These are phyloP conservation scores for Lipomyces kockii DNA, from an alignment of 805 yeast genomes.

Conservation along the genomic window DNA sequence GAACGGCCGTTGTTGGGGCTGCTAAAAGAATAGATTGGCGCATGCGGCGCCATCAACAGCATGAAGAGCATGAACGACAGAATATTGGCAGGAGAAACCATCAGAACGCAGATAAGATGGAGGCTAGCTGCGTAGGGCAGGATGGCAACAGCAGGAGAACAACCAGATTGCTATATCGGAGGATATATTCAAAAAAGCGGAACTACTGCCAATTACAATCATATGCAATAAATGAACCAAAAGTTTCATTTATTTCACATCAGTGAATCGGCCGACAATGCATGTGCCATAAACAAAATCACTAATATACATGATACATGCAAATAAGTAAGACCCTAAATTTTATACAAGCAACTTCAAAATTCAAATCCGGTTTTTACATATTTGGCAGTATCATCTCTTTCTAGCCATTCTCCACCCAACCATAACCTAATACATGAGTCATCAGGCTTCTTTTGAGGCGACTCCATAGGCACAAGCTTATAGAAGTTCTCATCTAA, in stretches of 20 bases:
- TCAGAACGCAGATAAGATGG: too few relatives aligned
- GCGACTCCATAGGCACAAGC: conserved; percentile 38
- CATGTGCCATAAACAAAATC: background rate
- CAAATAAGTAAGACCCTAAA: background rate
- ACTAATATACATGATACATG: background rate
- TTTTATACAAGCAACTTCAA: conserved; percentile 12
- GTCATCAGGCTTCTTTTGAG: conserved; percentile 37
- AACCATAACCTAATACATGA: conserved; percentile 39
- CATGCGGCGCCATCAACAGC: too few relatives aligned
- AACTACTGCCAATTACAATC: background rate
- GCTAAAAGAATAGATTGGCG: too few relatives aligned
- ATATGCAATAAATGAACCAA: background rate
- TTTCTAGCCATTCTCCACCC: conserved; percentile 36
- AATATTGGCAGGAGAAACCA: too few relatives aligned
- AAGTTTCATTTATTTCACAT: background rate
- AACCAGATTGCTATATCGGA: too few relatives aligned
- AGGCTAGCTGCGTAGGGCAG: too few relatives aligned
- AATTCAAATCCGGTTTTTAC: conserved; percentile 23
- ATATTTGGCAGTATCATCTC: conserved; percentile 32
- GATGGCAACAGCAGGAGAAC: too few relatives aligned
- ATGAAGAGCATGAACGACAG: too few relatives aligned
- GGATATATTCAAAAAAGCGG: too few relatives aligned
- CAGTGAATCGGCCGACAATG: background rate
- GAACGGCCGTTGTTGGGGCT: too few relatives aligned
- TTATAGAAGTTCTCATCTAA: conserved; percentile 37